Conservation (phyloP, 2,329 filamentous ascomycete species). For the Colletotrichum salicis region DNA sequence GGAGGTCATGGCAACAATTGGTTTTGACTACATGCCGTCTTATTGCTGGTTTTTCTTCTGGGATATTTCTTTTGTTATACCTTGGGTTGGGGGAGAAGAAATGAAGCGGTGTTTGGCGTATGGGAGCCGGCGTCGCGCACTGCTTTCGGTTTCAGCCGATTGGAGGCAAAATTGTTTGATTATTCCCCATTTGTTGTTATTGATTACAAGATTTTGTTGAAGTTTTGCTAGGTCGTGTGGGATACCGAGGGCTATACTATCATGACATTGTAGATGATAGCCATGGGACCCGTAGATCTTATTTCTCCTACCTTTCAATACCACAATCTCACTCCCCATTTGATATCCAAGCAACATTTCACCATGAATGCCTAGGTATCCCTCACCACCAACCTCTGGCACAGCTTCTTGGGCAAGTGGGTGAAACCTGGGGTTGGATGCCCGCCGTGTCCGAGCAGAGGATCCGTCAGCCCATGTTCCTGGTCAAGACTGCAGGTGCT, state of each 20-base stretch:
- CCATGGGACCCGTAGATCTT: too few species aligned
- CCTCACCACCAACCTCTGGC: not conserved
- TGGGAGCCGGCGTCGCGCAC: not conserved
- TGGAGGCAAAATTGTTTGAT: not conserved
- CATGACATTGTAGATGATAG: too few species aligned
- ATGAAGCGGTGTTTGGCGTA: not conserved
- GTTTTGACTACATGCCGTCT: constrained; percentile 1
- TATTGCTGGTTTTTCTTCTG: not conserved
- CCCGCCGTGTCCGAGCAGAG: not conserved
- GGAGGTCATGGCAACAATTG: constrained; percentile 6
- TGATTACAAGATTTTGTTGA: too few species aligned
- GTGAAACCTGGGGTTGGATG: not conserved
- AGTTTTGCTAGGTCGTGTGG: not conserved
- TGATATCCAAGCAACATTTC: not conserved
- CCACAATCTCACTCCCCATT: not conserved
- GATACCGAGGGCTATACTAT: not conserved
- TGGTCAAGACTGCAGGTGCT: not conserved
- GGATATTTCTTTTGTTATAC: not conserved
- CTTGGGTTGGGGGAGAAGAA: not conserved
- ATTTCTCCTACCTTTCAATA: not conserved
- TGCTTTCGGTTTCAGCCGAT: constrained; percentile 1
- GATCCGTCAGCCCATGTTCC: constrained; percentile 1
- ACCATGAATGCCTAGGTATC: not conserved
- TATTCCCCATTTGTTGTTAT: not conserved
- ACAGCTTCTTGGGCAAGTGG: not conserved